Evolutionary conservation across 2,329 filamentous ascomycete species (phyloP), one percentile per base, ranked within the genome.

Genomic region (Davidsoniella neocaledoniae): DNA sequence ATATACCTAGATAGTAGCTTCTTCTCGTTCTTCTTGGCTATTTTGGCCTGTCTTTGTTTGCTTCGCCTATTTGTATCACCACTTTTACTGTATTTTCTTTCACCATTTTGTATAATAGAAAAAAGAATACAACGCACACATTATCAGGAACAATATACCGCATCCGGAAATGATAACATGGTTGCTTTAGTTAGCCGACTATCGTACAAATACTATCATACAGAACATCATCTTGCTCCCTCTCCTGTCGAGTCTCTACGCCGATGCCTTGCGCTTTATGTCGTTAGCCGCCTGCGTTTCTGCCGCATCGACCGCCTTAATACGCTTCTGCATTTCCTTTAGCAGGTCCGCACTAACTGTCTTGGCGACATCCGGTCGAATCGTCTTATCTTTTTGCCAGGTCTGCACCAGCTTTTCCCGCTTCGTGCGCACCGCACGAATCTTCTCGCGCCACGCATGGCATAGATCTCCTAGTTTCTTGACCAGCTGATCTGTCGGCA

Each of bases 311-410:
- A 77, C 67, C 49, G 64, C 66, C 58, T 67, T 66, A 63, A 76
- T 68, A 60, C 69, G 66, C 62, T 73, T 73, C 52, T 73, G 69
- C 63, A 73, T 71, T 52, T 68, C 54, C 62, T 70, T 69, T 57
- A 71, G 68, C 58, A 69, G 55, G 58, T 68, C 65, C 50, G 61
- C 68, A 38, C 70, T 67, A 4, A 74, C 64, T 58, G 68, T 66
- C 55, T 65, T 65, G 54, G 68, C 66, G n/a, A 71, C 58, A 55
- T 77, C 73, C 1, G 66, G 64, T 39, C 67, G 58, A 26, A 77
- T 56, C 9, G 55, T 36, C 17, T 62, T 63, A 8, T 65, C 66
- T 62, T 68, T 68, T 55, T 60, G 63, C 72, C 72, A 76, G 41
- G 64, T 62, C 60, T 67, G 68, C 53, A 76, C 66, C 45, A 61